Conservation (phyloP, 176 grass and related monocot species). For the Triticum urartu region DNA sequence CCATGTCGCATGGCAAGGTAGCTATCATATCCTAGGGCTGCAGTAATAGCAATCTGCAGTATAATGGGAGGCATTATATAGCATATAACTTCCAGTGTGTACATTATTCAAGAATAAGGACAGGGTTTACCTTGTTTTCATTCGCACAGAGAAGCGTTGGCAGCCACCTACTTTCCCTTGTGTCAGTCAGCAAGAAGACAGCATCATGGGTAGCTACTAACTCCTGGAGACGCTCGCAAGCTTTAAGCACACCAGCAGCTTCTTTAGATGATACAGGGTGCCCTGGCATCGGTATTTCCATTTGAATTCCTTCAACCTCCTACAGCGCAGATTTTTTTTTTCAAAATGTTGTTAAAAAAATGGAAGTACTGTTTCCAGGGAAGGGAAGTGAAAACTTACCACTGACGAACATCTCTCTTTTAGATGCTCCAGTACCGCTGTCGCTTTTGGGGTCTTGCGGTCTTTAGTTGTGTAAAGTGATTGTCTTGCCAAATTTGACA, state of each 20-base stretch:
- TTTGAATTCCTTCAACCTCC: constrained; percentile 60
- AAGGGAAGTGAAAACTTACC: constrained; percentile 40
- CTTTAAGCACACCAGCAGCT: constrained; percentile 53
- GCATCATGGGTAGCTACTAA: constrained; percentile 84
- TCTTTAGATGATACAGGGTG: constrained; percentile 75
- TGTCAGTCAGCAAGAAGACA: constrained; percentile 89
- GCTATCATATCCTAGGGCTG: constrained; percentile 95
- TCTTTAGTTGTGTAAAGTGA: constrained; percentile 88
- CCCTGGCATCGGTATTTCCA: constrained; percentile 95
- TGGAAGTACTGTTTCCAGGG: not conserved
- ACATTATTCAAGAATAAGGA: constrained; percentile 23
- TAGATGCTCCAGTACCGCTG: constrained; percentile 65
- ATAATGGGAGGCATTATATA: constrained; percentile 23
- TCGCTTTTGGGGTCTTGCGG: constrained; percentile 55
- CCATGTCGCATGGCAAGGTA: constrained; percentile 97
- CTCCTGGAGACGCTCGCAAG: constrained; percentile 52
- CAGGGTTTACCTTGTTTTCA: constrained; percentile 66
- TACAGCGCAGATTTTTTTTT: constrained; percentile 26
- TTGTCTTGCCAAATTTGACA: constrained; percentile 91
- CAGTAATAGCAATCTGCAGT: constrained; percentile 83
- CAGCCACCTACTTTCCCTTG: constrained; percentile 97
- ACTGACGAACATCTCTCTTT: constrained; percentile 62
- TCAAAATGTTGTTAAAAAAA: not conserved
- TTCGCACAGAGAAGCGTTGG: constrained; percentile 77
- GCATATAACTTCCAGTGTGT: constrained; percentile 19